phyloP scores from a whole-genome alignment of 2,329 filamentous ascomycete species.

The Xylaria sp. region DNA sequence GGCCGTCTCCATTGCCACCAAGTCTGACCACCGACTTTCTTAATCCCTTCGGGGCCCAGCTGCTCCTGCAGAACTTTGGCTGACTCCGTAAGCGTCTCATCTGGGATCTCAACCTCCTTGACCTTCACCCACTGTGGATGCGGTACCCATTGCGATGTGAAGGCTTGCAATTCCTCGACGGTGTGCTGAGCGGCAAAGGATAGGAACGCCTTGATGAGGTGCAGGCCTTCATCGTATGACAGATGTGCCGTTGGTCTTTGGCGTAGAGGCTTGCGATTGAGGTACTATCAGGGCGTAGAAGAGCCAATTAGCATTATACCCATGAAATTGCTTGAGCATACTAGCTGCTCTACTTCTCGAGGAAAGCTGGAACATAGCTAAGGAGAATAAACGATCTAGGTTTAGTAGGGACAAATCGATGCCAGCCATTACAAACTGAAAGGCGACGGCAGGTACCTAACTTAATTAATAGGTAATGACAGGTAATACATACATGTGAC shows the following conservation, averaged over 20 bases:
- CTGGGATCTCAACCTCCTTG: constrained; percentile 73
- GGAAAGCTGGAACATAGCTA: not conserved
- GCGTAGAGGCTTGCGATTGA: constrained; percentile 79
- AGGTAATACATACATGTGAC: constrained; percentile 74
- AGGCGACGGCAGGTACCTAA: not conserved
- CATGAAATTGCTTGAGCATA: not conserved
- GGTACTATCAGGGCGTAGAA: constrained; percentile 67
- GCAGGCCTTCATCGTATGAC: constrained; percentile 92
- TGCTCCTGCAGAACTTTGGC: constrained; percentile 76
- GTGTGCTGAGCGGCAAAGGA: constrained; percentile 87
- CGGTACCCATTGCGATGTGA: constrained; percentile 92
- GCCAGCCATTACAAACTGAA: not conserved
- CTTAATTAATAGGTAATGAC: not conserved
- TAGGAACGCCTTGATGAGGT: constrained; percentile 88
- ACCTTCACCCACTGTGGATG: constrained; percentile 88
- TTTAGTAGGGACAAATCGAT: not conserved
- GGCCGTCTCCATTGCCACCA: constrained; percentile 92
- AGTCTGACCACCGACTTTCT: constrained; percentile 79
- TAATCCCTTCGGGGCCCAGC: constrained; percentile 80
- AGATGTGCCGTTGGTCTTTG: constrained; percentile 90
- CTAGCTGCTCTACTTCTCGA: not conserved
- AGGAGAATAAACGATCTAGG: not conserved
- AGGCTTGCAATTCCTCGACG: constrained; percentile 91
- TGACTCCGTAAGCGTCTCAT: constrained; percentile 71
- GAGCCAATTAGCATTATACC: constrained; percentile 37